Evolutionary conservation across 495 filamentous ascomycete genomes (phyloP), one percentile per base, ranked within the genome.

Genomic region (Aspergillus avenaceus): DNA sequence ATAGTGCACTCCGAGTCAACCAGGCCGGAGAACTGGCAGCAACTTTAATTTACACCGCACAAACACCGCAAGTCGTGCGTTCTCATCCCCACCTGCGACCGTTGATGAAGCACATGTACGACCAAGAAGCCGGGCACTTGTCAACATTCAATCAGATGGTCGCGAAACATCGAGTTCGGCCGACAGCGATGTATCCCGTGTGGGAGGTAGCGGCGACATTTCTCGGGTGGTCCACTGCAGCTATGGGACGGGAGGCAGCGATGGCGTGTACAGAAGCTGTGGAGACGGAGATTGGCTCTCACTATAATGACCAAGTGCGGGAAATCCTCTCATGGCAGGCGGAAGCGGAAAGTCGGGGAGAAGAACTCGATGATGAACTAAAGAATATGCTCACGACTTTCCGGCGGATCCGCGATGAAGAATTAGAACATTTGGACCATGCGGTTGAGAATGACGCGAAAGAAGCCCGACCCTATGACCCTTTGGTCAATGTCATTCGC

Each of bases 211-310:
- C 91, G 0, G 88, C 95, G 9, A 85, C 89, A 0, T 87, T 85
- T 2, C 69, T 98, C 3, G 93, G 93, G 12, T 95, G 95, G 87
- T 79, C 80, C 3, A 98, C 93, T 1, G 93, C 84, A 0, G 65
- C 91, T n/a, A 77, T 97, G 77, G 91, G 95, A 0, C 81, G 87
- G 31, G 92, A 97, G 71, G 92, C 93, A 0, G 91, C 93, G 3
- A 98, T 98, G 93, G 93, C 95, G 19, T 98, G 93, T 63, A 98
- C 93, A 9, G 93, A 98, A 70, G 93, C 93, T 5, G 91, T 98
- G 24, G 93, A 98, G 73, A 98, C 95, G 24, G 93, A 97, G 74
- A 98, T 98, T 55, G 93, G 95, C 0, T 81, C 80, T 13, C 93
- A 98, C 67, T 98, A 98, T 64, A 98, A 98, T 65, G 84, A 83